Percentiles rank a stretch among this genome's conserved stretches.
These are phyloP conservation scores for Botrytis fabae DNA, from an alignment of 2,329 filamentous ascomycete species.

Conservation along the genomic window DNA sequence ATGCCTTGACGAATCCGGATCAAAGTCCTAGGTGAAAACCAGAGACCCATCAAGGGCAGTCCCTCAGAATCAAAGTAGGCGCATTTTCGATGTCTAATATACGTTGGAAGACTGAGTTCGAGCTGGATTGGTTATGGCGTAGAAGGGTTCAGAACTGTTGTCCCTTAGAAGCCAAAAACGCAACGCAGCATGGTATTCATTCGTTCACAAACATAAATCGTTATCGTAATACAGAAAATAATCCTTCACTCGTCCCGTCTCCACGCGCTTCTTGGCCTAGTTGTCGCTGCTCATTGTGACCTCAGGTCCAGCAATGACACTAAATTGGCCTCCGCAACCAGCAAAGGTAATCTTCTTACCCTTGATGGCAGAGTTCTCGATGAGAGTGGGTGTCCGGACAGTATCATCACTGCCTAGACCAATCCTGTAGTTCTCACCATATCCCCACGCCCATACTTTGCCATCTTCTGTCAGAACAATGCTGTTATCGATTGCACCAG, in stretches of 20 bases:
- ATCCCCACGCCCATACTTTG: constrained; percentile 76
- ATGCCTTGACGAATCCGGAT: constrained; percentile 11
- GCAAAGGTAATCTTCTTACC: constrained; percentile 73
- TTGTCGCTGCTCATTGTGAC: not conserved
- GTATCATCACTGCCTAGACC: constrained; percentile 76
- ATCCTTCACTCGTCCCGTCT: not conserved
- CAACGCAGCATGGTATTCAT: not conserved
- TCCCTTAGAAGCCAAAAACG: not conserved
- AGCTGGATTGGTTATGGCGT: not conserved
- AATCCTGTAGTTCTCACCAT: constrained; percentile 77
- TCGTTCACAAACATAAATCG: constrained; percentile 6
- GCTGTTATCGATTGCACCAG: constrained; percentile 69
- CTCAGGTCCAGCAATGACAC: constrained; percentile 53
- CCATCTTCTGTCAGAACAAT: constrained; percentile 69
- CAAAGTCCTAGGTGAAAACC: constrained; percentile 16
- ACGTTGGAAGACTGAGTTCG: constrained; percentile 3
- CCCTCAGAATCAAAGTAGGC: not conserved
- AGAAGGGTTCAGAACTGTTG: not conserved
- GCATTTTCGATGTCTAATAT: not conserved
- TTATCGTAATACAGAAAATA: not conserved
- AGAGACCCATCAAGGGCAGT: constrained; percentile 17
- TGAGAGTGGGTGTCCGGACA: constrained; percentile 71
- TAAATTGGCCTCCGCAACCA: constrained; percentile 81
- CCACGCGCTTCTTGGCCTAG: not conserved
- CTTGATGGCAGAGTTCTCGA: constrained; percentile 81